phyloP scores from a whole-genome alignment of 352 stramenopile genomes.

The Phytophthora pseudosyringae region DNA sequence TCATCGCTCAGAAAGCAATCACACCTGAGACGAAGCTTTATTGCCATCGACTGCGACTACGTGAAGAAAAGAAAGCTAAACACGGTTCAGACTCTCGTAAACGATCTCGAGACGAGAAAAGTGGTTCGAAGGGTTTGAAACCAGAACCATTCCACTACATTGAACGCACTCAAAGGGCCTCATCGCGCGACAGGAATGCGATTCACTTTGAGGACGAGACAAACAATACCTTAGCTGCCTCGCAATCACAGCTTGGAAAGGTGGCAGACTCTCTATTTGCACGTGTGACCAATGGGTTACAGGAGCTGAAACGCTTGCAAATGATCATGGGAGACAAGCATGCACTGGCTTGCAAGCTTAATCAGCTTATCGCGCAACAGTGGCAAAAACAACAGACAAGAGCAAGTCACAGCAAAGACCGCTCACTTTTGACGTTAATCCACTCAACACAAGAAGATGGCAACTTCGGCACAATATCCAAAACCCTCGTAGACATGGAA shows the following conservation, averaged over 20 bases:
- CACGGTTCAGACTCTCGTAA: constrained; percentile 35
- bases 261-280: constrained; percentile 51
- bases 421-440: neutral
- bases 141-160: constrained; percentile 47
- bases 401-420: constrained; percentile 4
- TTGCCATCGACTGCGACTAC: constrained; percentile 49
- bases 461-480: neutral
- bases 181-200: constrained; percentile 22
- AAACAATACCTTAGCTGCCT: constrained; percentile 19
- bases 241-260: constrained; percentile 48
- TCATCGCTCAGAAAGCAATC: constrained; percentile 46
- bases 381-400: constrained; percentile 25
- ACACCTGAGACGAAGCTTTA: constrained; percentile 32
- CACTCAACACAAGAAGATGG: constrained; percentile 8
- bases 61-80: constrained; percentile 35
- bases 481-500: constrained; percentile 32
- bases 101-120: constrained; percentile 33
- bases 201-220: constrained; percentile 12
- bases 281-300: constrained; percentile 44
- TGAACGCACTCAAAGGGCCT: constrained; percentile 59
- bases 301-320: constrained; percentile 48
- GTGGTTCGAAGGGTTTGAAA: neutral
- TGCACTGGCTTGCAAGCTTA: constrained; percentile 34
- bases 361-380: constrained; percentile 41
- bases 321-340: constrained; percentile 53